Evolutionary conservation across 2,329 filamentous ascomycete species (phyloP).

Genomic region (Ilyonectria sp.): DNA sequence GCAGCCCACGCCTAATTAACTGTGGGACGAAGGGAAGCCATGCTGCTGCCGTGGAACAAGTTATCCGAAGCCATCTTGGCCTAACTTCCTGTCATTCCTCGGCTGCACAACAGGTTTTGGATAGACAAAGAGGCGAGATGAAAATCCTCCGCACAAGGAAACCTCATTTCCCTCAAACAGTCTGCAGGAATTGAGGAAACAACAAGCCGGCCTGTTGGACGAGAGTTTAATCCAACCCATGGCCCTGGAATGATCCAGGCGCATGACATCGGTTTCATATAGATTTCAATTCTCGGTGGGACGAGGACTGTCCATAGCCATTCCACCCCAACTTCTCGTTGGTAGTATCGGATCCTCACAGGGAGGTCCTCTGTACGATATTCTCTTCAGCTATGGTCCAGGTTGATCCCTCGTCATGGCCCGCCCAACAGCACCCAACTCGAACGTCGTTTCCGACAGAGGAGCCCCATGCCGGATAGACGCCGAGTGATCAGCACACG

Average conservation of each 20-base stretch:
- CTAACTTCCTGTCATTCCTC: constrained; percentile 19
- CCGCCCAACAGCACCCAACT: not conserved
- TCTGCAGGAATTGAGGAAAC: not conserved
- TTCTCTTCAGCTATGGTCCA: constrained; percentile 5
- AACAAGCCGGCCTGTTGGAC: not conserved
- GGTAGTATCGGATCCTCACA: constrained; percentile 6
- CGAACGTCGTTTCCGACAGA: constrained; percentile 2
- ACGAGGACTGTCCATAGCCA: constrained; percentile 17
- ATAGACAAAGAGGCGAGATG: constrained; percentile 10
- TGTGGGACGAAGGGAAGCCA: constrained; percentile 8
- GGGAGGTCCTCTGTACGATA: constrained; percentile 7
- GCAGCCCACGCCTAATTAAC: too few relatives aligned
- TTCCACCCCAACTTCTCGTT: constrained; percentile 13
- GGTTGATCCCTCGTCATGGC: constrained; percentile 10
- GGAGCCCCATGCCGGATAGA: constrained; percentile 2
- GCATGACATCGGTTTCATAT: constrained; percentile 35
- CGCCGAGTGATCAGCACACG: not conserved
- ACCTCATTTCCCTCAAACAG: constrained; percentile 27
- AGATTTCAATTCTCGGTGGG: constrained; percentile 16
- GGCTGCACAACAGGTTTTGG: not conserved
- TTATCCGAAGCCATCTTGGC: constrained; percentile 13
- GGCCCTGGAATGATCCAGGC: constrained; percentile 21
- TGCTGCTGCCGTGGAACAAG: constrained; percentile 23
- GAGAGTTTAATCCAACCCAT: not conserved
- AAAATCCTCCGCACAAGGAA: not conserved